Conservation (phyloP, 257 asterid genomes). For the Penstemon eatonii region DNA sequence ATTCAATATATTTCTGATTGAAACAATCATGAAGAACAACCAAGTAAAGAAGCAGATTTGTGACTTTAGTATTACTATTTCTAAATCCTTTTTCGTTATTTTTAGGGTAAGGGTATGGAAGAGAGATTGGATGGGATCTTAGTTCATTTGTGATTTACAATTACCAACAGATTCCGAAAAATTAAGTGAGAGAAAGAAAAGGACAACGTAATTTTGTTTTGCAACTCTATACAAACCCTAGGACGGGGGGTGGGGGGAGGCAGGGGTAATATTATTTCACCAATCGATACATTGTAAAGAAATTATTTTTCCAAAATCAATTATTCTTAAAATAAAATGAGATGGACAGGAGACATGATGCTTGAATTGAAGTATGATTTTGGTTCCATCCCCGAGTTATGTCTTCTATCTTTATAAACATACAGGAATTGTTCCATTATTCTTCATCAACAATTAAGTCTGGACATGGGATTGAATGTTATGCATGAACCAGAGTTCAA, state of each 20-base stretch:
- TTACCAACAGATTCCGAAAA: constrained; percentile 19
- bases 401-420: background rate
- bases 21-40: constrained; percentile 17
- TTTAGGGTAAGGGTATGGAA: background rate
- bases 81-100: constrained; percentile 9
- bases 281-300: background rate
- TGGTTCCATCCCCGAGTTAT: background rate
- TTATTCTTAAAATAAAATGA: background rate
- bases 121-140: constrained; percentile 17
- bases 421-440: too few species aligned
- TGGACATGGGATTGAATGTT: background rate
- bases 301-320: too few species aligned
- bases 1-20: constrained; percentile 13
- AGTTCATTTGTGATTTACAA: constrained; percentile 17
- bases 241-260: background rate
- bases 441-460: background rate
- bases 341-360: background rate
- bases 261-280: background rate
- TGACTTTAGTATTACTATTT: constrained; percentile 8
- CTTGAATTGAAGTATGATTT: background rate
- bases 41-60: constrained; percentile 3
- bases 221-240: too few species aligned
- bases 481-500: background rate
- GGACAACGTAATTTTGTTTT: background rate
- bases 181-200: background rate